A percentile compares a stretch with the other conserved stretches of the same genome.
These are phyloP conservation scores for Naganishia vaughanmartiniae DNA, from an alignment of 768 basidiomycete species.

Conservation along the genomic window DNA sequence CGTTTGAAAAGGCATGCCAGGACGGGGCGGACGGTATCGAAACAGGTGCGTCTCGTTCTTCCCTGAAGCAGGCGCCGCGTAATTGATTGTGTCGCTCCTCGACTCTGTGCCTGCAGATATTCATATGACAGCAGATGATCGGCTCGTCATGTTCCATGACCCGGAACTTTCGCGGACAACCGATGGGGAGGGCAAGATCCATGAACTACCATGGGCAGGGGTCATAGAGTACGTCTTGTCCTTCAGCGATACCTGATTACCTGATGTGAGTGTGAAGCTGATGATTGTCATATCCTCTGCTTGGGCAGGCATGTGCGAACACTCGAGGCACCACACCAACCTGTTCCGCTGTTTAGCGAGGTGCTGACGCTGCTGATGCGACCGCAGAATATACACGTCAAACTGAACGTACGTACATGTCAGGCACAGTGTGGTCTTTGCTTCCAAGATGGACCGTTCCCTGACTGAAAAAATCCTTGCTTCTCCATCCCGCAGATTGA, in stretches of 20 bases:
- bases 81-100: too few relatives aligned
- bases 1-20: conserved; percentile 89
- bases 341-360: conserved; percentile 86
- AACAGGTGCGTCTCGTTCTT: conserved; percentile 62
- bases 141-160: conserved; percentile 95
- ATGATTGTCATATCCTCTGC: too few relatives aligned
- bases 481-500: conserved; percentile 82
- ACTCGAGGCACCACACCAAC: conserved; percentile 71
- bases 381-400: conserved; percentile 53
- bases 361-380: conserved; percentile 76
- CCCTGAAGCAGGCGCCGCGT: too few relatives aligned
- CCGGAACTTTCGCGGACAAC: conserved; percentile 82
- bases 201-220: conserved; percentile 70
- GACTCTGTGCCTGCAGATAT: conserved; percentile 89
- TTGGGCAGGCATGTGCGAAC: conserved; percentile 72
- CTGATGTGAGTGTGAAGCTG: not conserved
- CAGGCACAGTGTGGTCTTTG: not conserved
- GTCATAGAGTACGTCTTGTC: conserved; percentile 48
- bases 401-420: conserved; percentile 54
- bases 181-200: conserved; percentile 66
- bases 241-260: not conserved
- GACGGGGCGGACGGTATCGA: conserved; percentile 97
- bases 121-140: conserved; percentile 81
- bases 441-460: conserved; percentile 4
- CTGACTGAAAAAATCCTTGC: conserved; percentile 41